These are phyloP conservation scores for Achaetomiella virescens DNA, from an alignment of 495 filamentous ascomycete species.

Conservation along the genomic window DNA sequence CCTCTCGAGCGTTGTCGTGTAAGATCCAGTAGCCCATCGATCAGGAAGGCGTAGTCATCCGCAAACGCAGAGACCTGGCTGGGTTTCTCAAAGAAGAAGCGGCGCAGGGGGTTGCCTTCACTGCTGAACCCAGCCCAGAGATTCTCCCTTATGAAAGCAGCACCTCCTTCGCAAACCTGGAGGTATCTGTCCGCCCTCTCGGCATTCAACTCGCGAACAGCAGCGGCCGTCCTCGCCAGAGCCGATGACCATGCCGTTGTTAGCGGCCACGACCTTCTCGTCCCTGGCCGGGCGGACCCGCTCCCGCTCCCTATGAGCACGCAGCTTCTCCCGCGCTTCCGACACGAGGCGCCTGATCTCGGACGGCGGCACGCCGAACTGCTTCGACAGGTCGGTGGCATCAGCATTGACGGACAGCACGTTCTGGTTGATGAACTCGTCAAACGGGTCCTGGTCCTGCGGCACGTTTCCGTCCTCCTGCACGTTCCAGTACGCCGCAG, in stretches of 20 bases:
- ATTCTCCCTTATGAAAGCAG: constrained; percentile 68
- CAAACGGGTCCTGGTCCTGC: constrained; percentile 77
- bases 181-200: constrained; percentile 51
- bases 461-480: constrained; percentile 82
- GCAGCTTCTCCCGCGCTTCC: constrained; percentile 61
- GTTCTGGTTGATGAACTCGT: constrained; percentile 87
- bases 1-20: constrained; percentile 80
- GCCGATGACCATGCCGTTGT: constrained; percentile 91
- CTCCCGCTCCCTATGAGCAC: constrained; percentile 64
- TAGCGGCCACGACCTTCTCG: constrained; percentile 81
- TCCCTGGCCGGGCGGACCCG: constrained; percentile 78
- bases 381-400: constrained; percentile 61
- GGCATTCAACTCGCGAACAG: constrained; percentile 55
- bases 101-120: constrained; percentile 50
- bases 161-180: constrained; percentile 58
- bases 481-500: constrained; percentile 81
- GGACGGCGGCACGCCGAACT: constrained; percentile 67
- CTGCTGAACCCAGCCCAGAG: constrained; percentile 58
- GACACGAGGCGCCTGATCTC: constrained; percentile 69
- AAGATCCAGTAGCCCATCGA: constrained; percentile 81
- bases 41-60: constrained; percentile 91
- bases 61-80: constrained; percentile 75
- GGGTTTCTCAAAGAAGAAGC: constrained; percentile 67
- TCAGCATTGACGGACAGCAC: constrained; percentile 45
- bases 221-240: constrained; percentile 65